A percentile compares a stretch with the other conserved stretches of the same genome.
Conservation (phyloP, 768 basidiomycete genomes). For the Auricularia sp. region DNA sequence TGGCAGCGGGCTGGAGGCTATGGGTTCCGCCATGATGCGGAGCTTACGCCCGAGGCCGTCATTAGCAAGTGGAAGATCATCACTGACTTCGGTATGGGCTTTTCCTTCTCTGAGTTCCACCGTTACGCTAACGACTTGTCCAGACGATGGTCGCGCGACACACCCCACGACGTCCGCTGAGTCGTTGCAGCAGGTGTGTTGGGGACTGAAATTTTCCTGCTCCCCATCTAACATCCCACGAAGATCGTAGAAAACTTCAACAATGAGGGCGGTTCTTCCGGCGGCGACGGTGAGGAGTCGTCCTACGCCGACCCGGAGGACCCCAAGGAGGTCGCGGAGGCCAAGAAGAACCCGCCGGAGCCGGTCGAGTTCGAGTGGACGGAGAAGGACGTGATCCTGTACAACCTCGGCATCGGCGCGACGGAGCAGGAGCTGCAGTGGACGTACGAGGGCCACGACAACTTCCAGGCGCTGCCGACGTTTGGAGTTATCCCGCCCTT, state of each 20-base stretch:
- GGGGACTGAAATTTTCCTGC: no score
- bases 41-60: conserved; percentile 72
- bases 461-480: conserved; percentile 80
- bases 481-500: conserved; percentile 96
- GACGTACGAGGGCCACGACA: conserved; percentile 82
- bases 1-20: conserved; percentile 88
- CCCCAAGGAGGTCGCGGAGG: conserved; percentile 67
- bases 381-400: conserved; percentile 86
- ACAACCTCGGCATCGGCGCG: conserved; percentile 92
- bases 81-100: conserved; percentile 64
- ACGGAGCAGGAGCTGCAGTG: conserved; percentile 87
- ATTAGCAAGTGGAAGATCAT: conserved; percentile 70
- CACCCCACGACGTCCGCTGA: conserved; percentile 68
- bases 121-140: not conserved
- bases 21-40: conserved; percentile 72
- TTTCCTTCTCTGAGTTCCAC: conserved; percentile 1
- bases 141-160: conserved; percentile 75
- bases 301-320: conserved; percentile 69
- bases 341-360: conserved; percentile 50
- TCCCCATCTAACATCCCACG: conserved; percentile 13
- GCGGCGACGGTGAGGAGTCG: conserved; percentile 10
- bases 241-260: conserved; percentile 48
- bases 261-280: conserved; percentile 24
- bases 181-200: conserved; percentile 65
- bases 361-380: conserved; percentile 62